phyloP scores from a whole-genome alignment of 495 filamentous ascomycete species.

The Evernia prunastri region DNA sequence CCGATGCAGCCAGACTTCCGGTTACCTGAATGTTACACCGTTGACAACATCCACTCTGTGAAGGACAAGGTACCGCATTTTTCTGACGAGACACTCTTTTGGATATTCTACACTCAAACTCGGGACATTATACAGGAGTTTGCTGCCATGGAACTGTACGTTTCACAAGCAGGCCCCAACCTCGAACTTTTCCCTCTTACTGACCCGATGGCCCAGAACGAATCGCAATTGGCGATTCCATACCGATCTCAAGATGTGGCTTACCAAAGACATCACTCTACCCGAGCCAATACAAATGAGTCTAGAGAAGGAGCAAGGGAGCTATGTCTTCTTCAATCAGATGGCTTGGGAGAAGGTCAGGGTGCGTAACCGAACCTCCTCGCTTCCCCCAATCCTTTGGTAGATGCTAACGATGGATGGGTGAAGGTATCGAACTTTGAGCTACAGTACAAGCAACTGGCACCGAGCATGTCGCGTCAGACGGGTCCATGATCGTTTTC shows the following conservation, averaged over 20 bases:
- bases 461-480: constrained; percentile 7
- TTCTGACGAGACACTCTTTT: constrained; percentile 86
- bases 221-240: constrained; percentile 90
- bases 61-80: constrained; percentile 73
- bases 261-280: constrained; percentile 75
- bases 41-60: constrained; percentile 77
- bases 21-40: constrained; percentile 77
- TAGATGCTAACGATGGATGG: neutral
- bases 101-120: constrained; percentile 90
- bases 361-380: constrained; percentile 50
- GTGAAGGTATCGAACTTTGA: constrained; percentile 16
- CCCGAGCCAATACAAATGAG: constrained; percentile 62
- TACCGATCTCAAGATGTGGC: constrained; percentile 80
- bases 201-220: constrained; percentile 31
- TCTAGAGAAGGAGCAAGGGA: constrained; percentile 69
- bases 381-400: neutral
- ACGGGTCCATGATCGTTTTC: constrained; percentile 9
- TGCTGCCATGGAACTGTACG: constrained; percentile 72
- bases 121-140: constrained; percentile 77
- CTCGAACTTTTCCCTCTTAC: too few species aligned
- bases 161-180: neutral
- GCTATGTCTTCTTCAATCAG: constrained; percentile 87
- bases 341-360: constrained; percentile 74
- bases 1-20: constrained; percentile 72
- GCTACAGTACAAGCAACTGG: constrained; percentile 18